Conservation (phyloP, 225 moss, liverwort and hornwort species). For the Ulota crispa region DNA sequence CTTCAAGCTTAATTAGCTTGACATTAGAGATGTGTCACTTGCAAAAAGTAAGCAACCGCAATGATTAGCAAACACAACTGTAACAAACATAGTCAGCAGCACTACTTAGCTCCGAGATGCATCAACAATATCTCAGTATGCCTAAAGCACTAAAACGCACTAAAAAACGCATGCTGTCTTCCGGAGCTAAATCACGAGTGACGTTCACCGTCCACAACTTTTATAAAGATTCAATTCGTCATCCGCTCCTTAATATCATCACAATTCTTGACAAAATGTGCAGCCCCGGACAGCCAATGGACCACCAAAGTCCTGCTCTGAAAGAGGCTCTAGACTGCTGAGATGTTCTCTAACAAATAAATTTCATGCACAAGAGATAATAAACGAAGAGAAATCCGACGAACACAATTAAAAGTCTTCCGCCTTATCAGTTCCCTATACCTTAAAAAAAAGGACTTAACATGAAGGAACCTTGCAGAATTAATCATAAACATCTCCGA, state of each 20-base stretch:
- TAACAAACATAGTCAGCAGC: background rate
- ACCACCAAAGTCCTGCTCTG: background rate
- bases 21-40: background rate
- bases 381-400: background rate
- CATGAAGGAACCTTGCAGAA: background rate
- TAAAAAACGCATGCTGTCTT: background rate
- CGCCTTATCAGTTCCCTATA: no score
- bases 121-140: background rate
- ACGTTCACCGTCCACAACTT: background rate
- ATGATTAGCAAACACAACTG: background rate
- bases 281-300: background rate
- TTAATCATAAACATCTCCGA: background rate
- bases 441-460: background rate
- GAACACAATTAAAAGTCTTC: background rate
- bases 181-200: background rate
- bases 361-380: slow-evolving; percentile 15
- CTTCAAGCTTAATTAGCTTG: background rate
- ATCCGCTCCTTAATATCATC: background rate
- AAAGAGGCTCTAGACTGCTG: background rate
- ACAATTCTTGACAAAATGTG: background rate
- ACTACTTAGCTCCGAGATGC: background rate
- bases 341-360: slow-evolving; percentile 1
- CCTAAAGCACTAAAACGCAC: background rate
- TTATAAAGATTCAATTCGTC: background rate
- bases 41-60: background rate